Percentiles rank a stretch among this genome's conserved stretches.
Evolutionary conservation across 2,329 filamentous ascomycete genomes (phyloP).

Genomic region (Aspergillus fischeri): DNA sequence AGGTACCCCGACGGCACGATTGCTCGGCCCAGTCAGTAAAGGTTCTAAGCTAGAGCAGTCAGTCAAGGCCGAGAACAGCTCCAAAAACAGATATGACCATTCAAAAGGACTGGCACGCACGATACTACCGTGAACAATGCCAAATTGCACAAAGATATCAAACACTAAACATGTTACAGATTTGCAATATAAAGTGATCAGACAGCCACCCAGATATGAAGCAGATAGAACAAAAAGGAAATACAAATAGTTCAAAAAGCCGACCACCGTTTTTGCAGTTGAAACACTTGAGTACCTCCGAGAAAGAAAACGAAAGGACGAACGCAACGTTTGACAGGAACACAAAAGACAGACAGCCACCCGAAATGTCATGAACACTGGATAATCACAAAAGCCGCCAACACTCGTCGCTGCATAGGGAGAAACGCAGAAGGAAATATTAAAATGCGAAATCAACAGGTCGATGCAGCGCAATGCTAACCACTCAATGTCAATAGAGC

Average conservation of each 20-base stretch:
- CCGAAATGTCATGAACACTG: slow-evolving; percentile 18
- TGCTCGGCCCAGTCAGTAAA: no score
- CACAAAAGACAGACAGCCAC: slow-evolving; percentile 23
- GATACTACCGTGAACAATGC: slow-evolving; percentile 10
- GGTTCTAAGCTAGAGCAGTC: neutral
- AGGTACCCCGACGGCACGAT: no score
- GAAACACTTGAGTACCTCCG: neutral
- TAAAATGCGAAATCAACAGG: slow-evolving; percentile 1
- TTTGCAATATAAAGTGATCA: slow-evolving; percentile 28
- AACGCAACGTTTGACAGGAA: neutral
- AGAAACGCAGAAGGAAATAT: neutral
- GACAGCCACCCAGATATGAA: slow-evolving; percentile 36
- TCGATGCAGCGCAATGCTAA: neutral
- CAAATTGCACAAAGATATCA: neutral
- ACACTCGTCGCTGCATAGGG: neutral
- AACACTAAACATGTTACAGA: slow-evolving; percentile 2
- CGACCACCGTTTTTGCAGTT: slow-evolving; percentile 9
- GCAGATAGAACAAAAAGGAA: slow-evolving; percentile 9
- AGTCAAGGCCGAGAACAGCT: neutral
- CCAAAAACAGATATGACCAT: neutral
- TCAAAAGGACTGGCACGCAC: neutral
- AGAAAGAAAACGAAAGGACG: slow-evolving; percentile 2
- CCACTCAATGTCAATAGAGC: neutral
- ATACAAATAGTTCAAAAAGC: slow-evolving; percentile 6
- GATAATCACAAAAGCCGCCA: slow-evolving; percentile 5